Conservation (phyloP, 2,329 filamentous ascomycete genomes). For the Hymenoscyphus infarciens region DNA sequence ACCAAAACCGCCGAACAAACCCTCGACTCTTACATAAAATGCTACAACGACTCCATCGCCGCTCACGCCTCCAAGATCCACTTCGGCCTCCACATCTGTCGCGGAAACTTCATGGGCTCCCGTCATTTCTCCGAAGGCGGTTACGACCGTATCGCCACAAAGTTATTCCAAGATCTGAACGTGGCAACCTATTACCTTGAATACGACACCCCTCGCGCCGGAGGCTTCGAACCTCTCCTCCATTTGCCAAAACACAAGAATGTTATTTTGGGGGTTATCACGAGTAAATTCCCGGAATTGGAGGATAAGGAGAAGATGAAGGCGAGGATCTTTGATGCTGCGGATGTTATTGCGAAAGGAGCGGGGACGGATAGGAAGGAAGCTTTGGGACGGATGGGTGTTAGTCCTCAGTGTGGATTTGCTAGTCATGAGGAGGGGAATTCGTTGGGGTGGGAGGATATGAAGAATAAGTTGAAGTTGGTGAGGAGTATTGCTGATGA, state of each 20-base stretch:
- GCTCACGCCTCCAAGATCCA: slow-evolving; percentile 67
- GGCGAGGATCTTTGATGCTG: slow-evolving; percentile 55
- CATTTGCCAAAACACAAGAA: slow-evolving; percentile 59
- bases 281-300: slow-evolving; percentile 59
- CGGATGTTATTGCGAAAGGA: slow-evolving; percentile 68
- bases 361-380: slow-evolving; percentile 61
- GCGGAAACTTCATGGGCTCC: slow-evolving; percentile 61
- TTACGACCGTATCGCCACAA: slow-evolving; percentile 65
- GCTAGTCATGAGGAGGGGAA: slow-evolving; percentile 67
- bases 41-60: slow-evolving; percentile 70
- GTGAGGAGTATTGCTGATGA: slow-evolving; percentile 70
- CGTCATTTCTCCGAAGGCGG: slow-evolving; percentile 65
- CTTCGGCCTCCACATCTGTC: slow-evolving; percentile 74
- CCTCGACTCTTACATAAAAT: slow-evolving; percentile 70
- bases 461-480: slow-evolving; percentile 69
- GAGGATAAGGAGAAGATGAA: slow-evolving; percentile 65
- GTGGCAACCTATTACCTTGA: slow-evolving; percentile 68
- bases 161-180: slow-evolving; percentile 61
- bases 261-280: slow-evolving; percentile 64
- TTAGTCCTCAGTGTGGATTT: slow-evolving; percentile 72
- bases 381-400: slow-evolving; percentile 63
- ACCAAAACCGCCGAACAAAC: slow-evolving; percentile 66
- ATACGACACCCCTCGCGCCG: slow-evolving; percentile 62
- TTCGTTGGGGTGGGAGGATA: slow-evolving; percentile 64
- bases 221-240: slow-evolving; percentile 63